phyloP scores from a whole-genome alignment of 1,139 yeast species.

The Petasospora fabianii region DNA sequence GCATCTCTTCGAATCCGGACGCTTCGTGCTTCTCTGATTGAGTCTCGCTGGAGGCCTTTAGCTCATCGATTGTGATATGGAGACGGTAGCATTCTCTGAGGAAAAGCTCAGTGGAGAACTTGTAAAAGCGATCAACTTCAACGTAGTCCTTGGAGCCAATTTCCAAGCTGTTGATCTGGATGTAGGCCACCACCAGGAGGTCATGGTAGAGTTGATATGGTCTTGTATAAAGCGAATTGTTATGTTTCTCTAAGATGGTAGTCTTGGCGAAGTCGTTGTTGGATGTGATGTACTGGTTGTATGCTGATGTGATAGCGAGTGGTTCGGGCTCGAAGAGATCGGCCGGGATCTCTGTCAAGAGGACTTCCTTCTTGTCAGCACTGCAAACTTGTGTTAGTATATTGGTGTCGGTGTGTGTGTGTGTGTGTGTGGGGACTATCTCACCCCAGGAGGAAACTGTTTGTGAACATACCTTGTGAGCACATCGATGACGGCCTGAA shows the following conservation, averaged over 20 bases:
- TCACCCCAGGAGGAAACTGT: too few relatives aligned
- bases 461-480: too few relatives aligned
- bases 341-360: slow-evolving; percentile 19
- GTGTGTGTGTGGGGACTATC: too few relatives aligned
- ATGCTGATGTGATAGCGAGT: slow-evolving; percentile 15
- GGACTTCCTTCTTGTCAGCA: slow-evolving; percentile 19
- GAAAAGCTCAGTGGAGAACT: slow-evolving; percentile 64
- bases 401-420: neutral
- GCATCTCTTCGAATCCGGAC: slow-evolving; percentile 26
- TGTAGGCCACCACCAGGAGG: slow-evolving; percentile 58
- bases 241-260: slow-evolving; percentile 33
- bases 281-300: slow-evolving; percentile 7
- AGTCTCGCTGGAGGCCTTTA: slow-evolving; percentile 11
- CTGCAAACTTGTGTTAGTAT: slow-evolving; percentile 6
- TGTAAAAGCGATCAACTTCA: slow-evolving; percentile 64
- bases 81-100: slow-evolving; percentile 65
- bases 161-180: slow-evolving; percentile 44
- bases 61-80: slow-evolving; percentile 23
- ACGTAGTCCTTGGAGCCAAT: slow-evolving; percentile 58
- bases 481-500: too few relatives aligned
- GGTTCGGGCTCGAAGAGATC: slow-evolving; percentile 22
- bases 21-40: slow-evolving; percentile 9
- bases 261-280: slow-evolving; percentile 25
- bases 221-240: slow-evolving; percentile 36
- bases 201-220: slow-evolving; percentile 69